Conservation (phyloP, 2,329 filamentous ascomycete genomes). For the Monascus ruber region DNA sequence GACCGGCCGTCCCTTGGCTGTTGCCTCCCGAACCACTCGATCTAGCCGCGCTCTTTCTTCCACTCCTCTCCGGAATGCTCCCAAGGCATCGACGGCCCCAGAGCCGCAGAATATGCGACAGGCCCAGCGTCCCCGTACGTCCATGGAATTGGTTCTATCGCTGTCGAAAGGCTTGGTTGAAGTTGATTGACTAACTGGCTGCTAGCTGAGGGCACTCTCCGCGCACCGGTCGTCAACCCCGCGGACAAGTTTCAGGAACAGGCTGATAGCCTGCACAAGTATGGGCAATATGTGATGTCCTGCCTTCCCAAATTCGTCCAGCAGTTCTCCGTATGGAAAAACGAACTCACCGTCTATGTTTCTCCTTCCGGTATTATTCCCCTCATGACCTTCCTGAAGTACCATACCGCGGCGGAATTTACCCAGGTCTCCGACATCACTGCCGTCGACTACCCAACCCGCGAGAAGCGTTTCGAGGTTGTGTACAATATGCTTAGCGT, state of each 20-base stretch:
- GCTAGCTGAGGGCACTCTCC: slow-evolving; percentile 49
- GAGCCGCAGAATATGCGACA: slow-evolving; percentile 57
- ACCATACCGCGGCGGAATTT: slow-evolving; percentile 95
- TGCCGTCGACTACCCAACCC: slow-evolving; percentile 88
- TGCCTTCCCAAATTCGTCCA: slow-evolving; percentile 96
- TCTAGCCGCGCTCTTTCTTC: slow-evolving; percentile 28
- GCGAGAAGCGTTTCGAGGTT: slow-evolving; percentile 91
- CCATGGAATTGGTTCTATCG: background rate
- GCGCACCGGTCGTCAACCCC: slow-evolving; percentile 75
- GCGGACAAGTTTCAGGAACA: slow-evolving; percentile 86
- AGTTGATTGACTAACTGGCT: slow-evolving; percentile 3
- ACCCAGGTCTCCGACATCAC: slow-evolving; percentile 90
- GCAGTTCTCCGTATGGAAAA: slow-evolving; percentile 99
- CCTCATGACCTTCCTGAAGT: slow-evolving; percentile 88
- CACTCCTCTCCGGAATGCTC: slow-evolving; percentile 28
- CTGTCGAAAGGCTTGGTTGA: slow-evolving; percentile 1
- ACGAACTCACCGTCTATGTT: slow-evolving; percentile 92
- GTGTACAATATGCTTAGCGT: slow-evolving; percentile 96
- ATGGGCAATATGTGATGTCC: slow-evolving; percentile 93
- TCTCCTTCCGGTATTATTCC: slow-evolving; percentile 78
- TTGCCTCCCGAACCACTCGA: slow-evolving; percentile 22
- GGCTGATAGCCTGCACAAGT: slow-evolving; percentile 78
- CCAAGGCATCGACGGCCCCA: slow-evolving; percentile 45
- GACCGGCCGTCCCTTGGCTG: slow-evolving; percentile 27
- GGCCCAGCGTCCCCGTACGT: slow-evolving; percentile 42